phyloP scores from a whole-genome alignment of 1,139 yeast species.

The Suhomyces yuchorum region DNA sequence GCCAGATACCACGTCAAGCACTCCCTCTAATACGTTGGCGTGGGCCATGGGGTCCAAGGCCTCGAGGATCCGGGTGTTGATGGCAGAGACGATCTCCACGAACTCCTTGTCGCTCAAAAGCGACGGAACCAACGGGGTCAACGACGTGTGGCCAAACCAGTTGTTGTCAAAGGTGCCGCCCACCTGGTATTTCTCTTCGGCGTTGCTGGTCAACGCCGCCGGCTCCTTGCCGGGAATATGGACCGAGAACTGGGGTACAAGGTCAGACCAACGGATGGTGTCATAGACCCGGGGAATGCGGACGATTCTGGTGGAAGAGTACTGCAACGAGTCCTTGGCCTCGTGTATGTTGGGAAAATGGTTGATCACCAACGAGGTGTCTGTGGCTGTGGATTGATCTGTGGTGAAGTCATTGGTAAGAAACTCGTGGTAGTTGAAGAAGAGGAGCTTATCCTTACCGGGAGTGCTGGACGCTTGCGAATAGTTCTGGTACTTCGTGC shows the following conservation, averaged over 20 bases:
- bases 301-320: conserved; percentile 54
- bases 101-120: conserved; percentile 42
- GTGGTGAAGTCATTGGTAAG: conserved; percentile 35
- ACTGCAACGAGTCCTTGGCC: conserved; percentile 28
- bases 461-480: not conserved
- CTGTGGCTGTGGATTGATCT: conserved; percentile 17
- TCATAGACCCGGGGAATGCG: conserved; percentile 60
- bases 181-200: conserved; percentile 2
- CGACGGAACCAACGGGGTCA: conserved; percentile 54
- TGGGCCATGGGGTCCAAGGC: conserved; percentile 44
- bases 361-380: conserved; percentile 47
- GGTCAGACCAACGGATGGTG: conserved; percentile 30
- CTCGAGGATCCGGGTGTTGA: conserved; percentile 47
- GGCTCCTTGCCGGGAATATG: conserved; percentile 66
- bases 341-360: conserved; percentile 65
- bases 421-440: conserved; percentile 71
- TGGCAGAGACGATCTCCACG: conserved; percentile 35
- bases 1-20: conserved; percentile 51
- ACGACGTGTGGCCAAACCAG: conserved; percentile 53
- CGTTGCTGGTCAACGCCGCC: conserved; percentile 48
- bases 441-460: conserved; percentile 27
- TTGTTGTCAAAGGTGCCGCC: conserved; percentile 42
- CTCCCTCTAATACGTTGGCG: conserved; percentile 40
- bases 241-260: conserved; percentile 61
- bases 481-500: conserved; percentile 12